phyloP scores from a whole-genome alignment of 495 filamentous ascomycete species.

The Lophiotrema nucula region DNA sequence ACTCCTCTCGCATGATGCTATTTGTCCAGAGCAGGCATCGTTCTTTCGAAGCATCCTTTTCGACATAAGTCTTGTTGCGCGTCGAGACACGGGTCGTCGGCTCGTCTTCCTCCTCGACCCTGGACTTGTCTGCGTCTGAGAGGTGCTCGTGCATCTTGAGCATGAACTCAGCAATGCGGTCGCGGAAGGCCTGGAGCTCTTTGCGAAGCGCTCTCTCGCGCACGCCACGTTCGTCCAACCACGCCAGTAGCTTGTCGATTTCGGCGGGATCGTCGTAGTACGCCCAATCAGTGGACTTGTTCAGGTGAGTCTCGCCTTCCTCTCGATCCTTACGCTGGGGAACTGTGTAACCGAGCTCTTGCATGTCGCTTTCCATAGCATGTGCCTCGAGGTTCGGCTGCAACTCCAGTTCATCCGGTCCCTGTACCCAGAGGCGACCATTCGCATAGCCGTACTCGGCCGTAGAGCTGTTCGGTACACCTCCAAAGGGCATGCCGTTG shows the following conservation, averaged over 20 bases:
- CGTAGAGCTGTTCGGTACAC: slow-evolving; percentile 84
- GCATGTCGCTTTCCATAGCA: slow-evolving; percentile 58
- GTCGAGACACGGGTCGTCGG: slow-evolving; percentile 56
- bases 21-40: slow-evolving; percentile 85
- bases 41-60: slow-evolving; percentile 53
- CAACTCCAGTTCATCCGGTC: slow-evolving; percentile 84
- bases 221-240: slow-evolving; percentile 81
- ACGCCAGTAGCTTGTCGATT: slow-evolving; percentile 74
- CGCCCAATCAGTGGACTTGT: slow-evolving; percentile 80
- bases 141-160: slow-evolving; percentile 71
- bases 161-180: slow-evolving; percentile 80
- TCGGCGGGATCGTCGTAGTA: slow-evolving; percentile 79
- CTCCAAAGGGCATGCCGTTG: slow-evolving; percentile 95
- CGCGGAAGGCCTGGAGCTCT: slow-evolving; percentile 74
- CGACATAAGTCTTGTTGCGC: slow-evolving; percentile 62
- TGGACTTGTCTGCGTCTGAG: slow-evolving; percentile 49
- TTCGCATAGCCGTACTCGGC: slow-evolving; percentile 86
- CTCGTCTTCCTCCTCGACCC: slow-evolving; percentile 54
- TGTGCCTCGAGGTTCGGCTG: slow-evolving; percentile 74
- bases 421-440: slow-evolving; percentile 93
- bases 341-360: slow-evolving; percentile 73
- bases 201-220: slow-evolving; percentile 84
- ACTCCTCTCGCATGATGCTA: slow-evolving; percentile 67
- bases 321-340: slow-evolving; percentile 82
- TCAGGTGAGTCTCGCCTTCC: slow-evolving; percentile 78